Evolutionary conservation across 225 moss, liverwort and hornwort genomes (phyloP), one percentile per base, ranked within the genome.

Genomic region (Bryoerythrophyllum caledonicum): DNA sequence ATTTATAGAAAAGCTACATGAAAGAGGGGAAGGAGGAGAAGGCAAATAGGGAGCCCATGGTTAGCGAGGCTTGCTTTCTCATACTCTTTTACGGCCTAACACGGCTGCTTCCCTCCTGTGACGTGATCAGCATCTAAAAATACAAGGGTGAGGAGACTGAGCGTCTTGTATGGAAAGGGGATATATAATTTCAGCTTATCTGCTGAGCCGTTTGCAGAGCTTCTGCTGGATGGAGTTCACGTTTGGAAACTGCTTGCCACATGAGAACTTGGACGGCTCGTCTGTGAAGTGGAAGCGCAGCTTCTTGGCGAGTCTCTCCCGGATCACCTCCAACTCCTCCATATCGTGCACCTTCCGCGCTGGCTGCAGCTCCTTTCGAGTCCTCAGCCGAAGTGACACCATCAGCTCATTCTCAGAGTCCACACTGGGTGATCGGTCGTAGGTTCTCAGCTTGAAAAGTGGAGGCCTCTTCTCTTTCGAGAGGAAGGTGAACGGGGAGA

Each of bases 261-360:
- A 43, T 38, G 43, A 20, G 51, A 48, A 49, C 48, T 55, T 58
- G 26, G 70, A 65, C 23, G 72, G 28, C 27, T 62, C 48, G 48
- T 49, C 59, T 7, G 58, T 28, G 28, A 65, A 82, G 70, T 86
- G 61, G 28, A 76, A 79, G 40, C 79, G 74, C 56, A 80, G 24
- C 71, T 76, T 86, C 64, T 69, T 82, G 55, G 80, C 79, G 54
- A 86, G 74, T 70, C 66, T 82, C 55, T 70, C 63, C 40, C 71
- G 69, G 68, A 86, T 74, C 60, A 49, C 55, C 61, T 76, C 70
- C 14, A 82, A 24, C 62, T 85, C 72, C 76, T 75, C 49, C 46
- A 77, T 79, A 44, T 76, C 73, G 27, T 43, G 65, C 7, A 55
- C 76, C 53, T 67, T 70, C 43, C 65, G 74, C 65, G 24, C 61